phyloP scores from a whole-genome alignment of 208 protist species.

The Leishmania turanica region DNA sequence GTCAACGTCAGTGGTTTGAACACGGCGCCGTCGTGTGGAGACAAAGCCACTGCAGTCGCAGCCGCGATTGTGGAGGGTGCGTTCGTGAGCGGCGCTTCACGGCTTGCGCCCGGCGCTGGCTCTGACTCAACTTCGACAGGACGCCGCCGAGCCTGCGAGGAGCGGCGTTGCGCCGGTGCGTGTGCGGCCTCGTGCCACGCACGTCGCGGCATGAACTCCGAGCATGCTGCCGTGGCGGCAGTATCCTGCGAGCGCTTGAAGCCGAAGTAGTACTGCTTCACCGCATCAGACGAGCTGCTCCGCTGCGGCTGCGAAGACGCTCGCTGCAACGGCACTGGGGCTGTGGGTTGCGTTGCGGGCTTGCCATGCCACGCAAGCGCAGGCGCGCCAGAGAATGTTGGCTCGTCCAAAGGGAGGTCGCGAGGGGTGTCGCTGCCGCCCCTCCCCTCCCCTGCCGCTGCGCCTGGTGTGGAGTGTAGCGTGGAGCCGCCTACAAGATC shows the following conservation, averaged over 20 bases:
- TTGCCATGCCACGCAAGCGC: background rate
- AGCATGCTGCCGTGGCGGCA: background rate
- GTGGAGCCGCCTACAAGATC: background rate
- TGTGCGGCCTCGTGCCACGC: background rate
- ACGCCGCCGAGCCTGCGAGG: background rate
- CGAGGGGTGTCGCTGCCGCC: background rate
- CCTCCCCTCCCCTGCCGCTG: background rate
- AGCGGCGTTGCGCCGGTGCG: background rate
- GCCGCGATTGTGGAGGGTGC: background rate
- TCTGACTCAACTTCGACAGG: background rate
- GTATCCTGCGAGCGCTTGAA: background rate
- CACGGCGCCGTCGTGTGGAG: background rate
- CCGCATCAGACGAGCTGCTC: background rate
- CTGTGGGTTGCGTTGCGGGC: background rate
- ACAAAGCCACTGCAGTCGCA: background rate
- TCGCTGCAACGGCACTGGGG: background rate
- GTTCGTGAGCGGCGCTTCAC: background rate
- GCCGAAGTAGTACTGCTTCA: slow-evolving; percentile 9
- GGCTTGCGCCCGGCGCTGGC: background rate
- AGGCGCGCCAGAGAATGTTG: background rate
- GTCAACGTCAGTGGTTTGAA: background rate
- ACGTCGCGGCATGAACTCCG: background rate
- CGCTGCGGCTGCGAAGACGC: background rate
- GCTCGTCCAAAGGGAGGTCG: background rate
- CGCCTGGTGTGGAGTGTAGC: background rate